Evolutionary conservation across 129 eudicot genomes (phyloP), one percentile per base, ranked within the genome.

Genomic region (Chrysanthemum lavandulifolium): DNA sequence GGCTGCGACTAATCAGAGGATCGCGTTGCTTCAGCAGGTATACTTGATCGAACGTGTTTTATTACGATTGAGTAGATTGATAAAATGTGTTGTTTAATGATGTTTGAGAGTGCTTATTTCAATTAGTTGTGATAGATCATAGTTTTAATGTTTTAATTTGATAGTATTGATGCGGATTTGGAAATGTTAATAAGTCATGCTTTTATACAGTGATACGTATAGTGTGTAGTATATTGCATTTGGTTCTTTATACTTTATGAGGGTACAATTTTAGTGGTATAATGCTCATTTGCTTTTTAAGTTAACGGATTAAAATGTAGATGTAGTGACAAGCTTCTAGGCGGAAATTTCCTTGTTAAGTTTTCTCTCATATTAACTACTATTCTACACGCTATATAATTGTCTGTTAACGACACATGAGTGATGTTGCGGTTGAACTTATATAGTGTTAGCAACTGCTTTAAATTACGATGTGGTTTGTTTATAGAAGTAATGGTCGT

Each of bases 1-100:
- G 97, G 90, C 99, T 18, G 97, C 99, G 0, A 88, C 97, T 3
- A 91, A 91, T 76, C 94, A 95, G 79, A 82, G 97, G 71, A 88
- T 95, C 73, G 97, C 99, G 1, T 63, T 95, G 82, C 91, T 95
- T 59, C 96, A 88, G 68, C 99, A 95, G 99, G 99, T 95, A 82
- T 63, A 13, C 47, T 40, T 0, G 47, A 40, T 40, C 10, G 2
- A 36, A 1, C 1, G 9, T 36, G 7, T 33, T 33, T 4, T 33
- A 33, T 33, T 33, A 33, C 40, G 6, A 33, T 33, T 4, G 33
- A 3, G 33, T 31, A 4, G 36, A 31, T 31, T 36, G 7, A 40
- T 40, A 40, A 8, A 40, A 40, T 40, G 47, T 40, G 47, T 40
- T 40, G 47, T 7, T 40, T 40, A 0, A 40, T 40, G 2, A 40